Base-by-base conservation (phyloP, 1,284 basidiomycete species). In the Rhizoctonia solani region DNA sequence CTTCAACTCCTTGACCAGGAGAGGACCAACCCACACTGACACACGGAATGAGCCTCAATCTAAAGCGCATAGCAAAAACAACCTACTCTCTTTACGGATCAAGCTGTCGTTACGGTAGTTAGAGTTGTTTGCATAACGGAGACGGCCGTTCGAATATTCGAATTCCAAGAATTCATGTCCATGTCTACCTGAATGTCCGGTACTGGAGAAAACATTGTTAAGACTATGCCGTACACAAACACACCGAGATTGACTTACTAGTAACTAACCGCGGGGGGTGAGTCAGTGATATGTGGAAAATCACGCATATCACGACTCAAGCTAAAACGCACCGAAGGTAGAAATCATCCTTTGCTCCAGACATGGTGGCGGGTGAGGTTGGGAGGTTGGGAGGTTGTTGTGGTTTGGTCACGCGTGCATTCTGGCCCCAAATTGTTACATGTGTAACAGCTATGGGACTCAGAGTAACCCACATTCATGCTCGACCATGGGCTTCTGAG, bases 111-210 rank as follows among this genome's bases (percentile, higher is more conserved):
- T 98, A 53, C 96, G 83, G 80, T 99, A 99, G 79, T 99, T 99
- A 21, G 95, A 98, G 84, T 99, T 99, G 84, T 99, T 98, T 70
- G 97, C 96, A 77, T 99, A 99, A 73, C 96, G 87, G 71, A 99
- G 83, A 68, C 96, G 88, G 6, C 96, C 97, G 78, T 96, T 90
- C 11, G 92, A 91, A 81, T 98, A 98, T 79, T 99, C 96, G 75
- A 98, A 99, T 78, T 99, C 97, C 54, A 99, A 84, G 76, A 99
- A 99, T 77, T 97, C 95, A 80, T 97, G 95, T 19, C 95, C 95
- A 74, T 97, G 94, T 77, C 93, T 93, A 69, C 95, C 95, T 73
- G 92, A 93, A 78, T 97, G 95, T 25, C 95, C 95, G 49, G 93
- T 94, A 79, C 93, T 95, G n/a, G n/a, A n/a, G n/a, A 76, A 23